Evolutionary conservation across 179 eudicot genomes (phyloP).

Genomic region (Beta corolliflora): DNA sequence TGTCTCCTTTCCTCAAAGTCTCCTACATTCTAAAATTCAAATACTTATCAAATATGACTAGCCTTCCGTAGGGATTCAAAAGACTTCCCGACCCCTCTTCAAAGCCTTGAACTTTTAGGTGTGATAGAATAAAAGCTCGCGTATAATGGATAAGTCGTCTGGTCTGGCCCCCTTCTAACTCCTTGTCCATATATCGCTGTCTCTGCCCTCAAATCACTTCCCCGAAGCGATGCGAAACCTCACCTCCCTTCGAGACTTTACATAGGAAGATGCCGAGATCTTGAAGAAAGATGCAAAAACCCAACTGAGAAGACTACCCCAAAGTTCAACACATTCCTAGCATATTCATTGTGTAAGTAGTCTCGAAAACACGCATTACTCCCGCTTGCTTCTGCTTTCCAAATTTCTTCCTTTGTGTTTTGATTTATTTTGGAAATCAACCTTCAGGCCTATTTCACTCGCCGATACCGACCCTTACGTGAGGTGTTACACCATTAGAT

Average conservation of each 20-base stretch:
- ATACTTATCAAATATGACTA: background rate
- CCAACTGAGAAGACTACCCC: slow-evolving; percentile 17
- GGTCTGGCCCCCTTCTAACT: too few species aligned
- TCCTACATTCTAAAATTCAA: background rate
- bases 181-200: background rate
- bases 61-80: slow-evolving; percentile 20
- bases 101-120: background rate
- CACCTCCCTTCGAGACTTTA: slow-evolving; percentile 9
- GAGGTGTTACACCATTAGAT: too few species aligned
- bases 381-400: too few species aligned
- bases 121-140: background rate
- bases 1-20: background rate
- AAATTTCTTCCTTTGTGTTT: too few species aligned
- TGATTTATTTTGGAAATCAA: too few species aligned
- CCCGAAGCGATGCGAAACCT: background rate
- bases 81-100: slow-evolving; percentile 19
- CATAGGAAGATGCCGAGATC: background rate
- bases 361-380: too few species aligned
- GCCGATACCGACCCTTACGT: too few species aligned
- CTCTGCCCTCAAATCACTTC: background rate
- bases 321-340: slow-evolving; percentile 14
- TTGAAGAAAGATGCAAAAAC: slow-evolving; percentile 1
- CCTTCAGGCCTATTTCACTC: too few species aligned
- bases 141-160: slow-evolving; percentile 14
- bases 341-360: background rate